A percentile compares a stretch with the other conserved stretches of the same genome.
phyloP scores from a whole-genome alignment of 2,329 filamentous ascomycete genomes.

The Verticillium tricorpus region DNA sequence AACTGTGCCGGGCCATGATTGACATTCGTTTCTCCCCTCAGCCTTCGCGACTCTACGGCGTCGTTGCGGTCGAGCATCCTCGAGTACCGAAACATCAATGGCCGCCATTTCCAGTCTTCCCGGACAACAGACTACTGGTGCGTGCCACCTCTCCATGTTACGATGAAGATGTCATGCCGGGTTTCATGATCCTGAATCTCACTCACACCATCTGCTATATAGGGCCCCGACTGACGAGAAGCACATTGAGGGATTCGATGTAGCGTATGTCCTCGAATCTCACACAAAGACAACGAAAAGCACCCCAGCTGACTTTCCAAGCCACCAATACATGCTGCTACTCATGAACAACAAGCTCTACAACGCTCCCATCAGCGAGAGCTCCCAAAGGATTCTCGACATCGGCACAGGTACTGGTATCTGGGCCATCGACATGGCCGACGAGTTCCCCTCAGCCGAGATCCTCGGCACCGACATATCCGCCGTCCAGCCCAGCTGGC shows the following conservation, averaged over 20 bases:
- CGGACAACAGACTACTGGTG: slow-evolving; percentile 21
- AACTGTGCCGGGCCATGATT: neutral
- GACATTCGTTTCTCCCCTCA: neutral
- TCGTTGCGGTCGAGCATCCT: slow-evolving; percentile 27
- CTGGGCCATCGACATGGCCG: slow-evolving; percentile 29
- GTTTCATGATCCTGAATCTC: neutral
- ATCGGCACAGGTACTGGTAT: neutral
- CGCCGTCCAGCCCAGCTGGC: slow-evolving; percentile 47
- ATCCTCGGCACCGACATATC: slow-evolving; percentile 50
- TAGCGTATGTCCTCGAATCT: slow-evolving; percentile 3
- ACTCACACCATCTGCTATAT: neutral
- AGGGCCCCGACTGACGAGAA: slow-evolving; percentile 15
- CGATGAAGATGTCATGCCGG: neutral
- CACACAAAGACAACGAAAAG: no score
- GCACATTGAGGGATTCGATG: slow-evolving; percentile 13
- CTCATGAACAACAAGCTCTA: slow-evolving; percentile 42
- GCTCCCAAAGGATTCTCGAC: slow-evolving; percentile 4
- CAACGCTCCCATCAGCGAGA: slow-evolving; percentile 27
- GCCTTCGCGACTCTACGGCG: slow-evolving; percentile 17
- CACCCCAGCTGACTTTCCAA: neutral
- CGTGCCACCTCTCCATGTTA: neutral
- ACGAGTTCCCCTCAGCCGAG: slow-evolving; percentile 36
- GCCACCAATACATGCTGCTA: slow-evolving; percentile 39
- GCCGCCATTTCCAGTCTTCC: slow-evolving; percentile 24
- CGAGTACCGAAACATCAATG: slow-evolving; percentile 25